Base-by-base conservation (phyloP, 2,329 filamentous ascomycete species). In the Trichoderma guizhouense region DNA sequence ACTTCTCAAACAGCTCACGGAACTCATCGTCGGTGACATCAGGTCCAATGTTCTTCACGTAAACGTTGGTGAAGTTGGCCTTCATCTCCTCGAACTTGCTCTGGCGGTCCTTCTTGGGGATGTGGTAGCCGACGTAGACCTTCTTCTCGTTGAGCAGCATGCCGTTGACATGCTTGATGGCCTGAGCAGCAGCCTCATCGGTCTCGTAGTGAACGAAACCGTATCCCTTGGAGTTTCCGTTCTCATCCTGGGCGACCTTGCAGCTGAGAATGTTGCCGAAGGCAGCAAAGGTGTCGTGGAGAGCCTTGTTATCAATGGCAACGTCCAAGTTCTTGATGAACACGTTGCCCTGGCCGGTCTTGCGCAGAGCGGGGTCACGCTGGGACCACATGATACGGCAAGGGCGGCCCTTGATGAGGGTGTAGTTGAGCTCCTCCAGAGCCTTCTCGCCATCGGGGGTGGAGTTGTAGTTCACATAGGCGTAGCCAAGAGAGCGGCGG, bases 51-150 rank as follows among this genome's bases (percentile, higher is more conserved):
- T 99, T 99, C 91, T 99, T 99, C 87, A 99, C 93, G 86, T 99
- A 99, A 84, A 99, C 91, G 84, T 99, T 99, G 87, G 96, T 99
- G 89, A 97, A 99, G 89, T 99, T 99, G 84, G 96, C 96, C 92
- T 99, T 99, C 95, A 99, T 99, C 89, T 99, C 96, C 87, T 99
- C 96, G 79, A 98, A 98, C 87, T 99, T 99, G 93, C 94, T 97
- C 90, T 98, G 96, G 79, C 96, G 95, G 82, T 99, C 96, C 90
- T 98, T 98, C 92, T 98, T 98, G 83, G 96, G 95, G 80, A 99
- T 98, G 86, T 99, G 96, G 86, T 98, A 95, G 76, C 96, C 96
- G 78, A 99, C 96, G 79, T 97, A 99, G 76, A 99, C 96, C 90
- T 99, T 99, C 92, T 99, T 99, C 90, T 99, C 96, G 86, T 99